Evolutionary conservation across 495 filamentous ascomycete species (phyloP).

Genomic region (Aspergillus carlsbadensis): DNA sequence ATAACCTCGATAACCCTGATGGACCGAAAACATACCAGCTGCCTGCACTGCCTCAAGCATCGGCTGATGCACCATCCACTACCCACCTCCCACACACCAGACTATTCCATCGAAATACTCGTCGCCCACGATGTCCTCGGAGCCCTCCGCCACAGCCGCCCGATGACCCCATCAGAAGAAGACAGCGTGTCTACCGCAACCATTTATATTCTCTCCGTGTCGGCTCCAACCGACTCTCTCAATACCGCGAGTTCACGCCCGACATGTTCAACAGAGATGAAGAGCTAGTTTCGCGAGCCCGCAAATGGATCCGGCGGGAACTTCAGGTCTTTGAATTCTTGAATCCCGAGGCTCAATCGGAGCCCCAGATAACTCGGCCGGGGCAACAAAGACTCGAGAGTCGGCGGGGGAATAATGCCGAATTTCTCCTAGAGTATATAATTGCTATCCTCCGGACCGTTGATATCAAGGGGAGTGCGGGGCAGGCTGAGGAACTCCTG

Average conservation of each 20-base stretch:
- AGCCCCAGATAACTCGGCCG: slow-evolving; percentile 28
- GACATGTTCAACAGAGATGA: slow-evolving; percentile 60
- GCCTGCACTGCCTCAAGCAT: slow-evolving; percentile 20
- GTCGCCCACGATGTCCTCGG: slow-evolving; percentile 26
- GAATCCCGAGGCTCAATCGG: slow-evolving; percentile 35
- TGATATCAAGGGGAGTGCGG: slow-evolving; percentile 81
- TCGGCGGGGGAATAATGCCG: slow-evolving; percentile 70
- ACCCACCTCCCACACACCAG: not conserved
- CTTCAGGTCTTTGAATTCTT: slow-evolving; percentile 84
- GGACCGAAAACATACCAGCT: slow-evolving; percentile 57
- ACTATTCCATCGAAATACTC: slow-evolving; percentile 18
- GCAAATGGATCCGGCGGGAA: slow-evolving; percentile 85
- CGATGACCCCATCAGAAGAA: slow-evolving; percentile 61
- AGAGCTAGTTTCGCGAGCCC: slow-evolving; percentile 75
- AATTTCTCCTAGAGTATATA: slow-evolving; percentile 88
- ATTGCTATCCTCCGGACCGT: slow-evolving; percentile 85
- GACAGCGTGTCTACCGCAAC: slow-evolving; percentile 74
- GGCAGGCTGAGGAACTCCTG: slow-evolving; percentile 87
- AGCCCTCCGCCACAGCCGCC: slow-evolving; percentile 28
- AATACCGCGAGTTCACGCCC: slow-evolving; percentile 74
- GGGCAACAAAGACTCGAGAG: slow-evolving; percentile 37
- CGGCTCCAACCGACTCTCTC: slow-evolving; percentile 77
- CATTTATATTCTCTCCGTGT: slow-evolving; percentile 80
- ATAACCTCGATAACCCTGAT: slow-evolving; percentile 52
- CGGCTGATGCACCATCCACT: slow-evolving; percentile 1